These are phyloP conservation scores for Aureobasidium sp. DNA, from an alignment of 2,329 filamentous ascomycete genomes.

Conservation along the genomic window DNA sequence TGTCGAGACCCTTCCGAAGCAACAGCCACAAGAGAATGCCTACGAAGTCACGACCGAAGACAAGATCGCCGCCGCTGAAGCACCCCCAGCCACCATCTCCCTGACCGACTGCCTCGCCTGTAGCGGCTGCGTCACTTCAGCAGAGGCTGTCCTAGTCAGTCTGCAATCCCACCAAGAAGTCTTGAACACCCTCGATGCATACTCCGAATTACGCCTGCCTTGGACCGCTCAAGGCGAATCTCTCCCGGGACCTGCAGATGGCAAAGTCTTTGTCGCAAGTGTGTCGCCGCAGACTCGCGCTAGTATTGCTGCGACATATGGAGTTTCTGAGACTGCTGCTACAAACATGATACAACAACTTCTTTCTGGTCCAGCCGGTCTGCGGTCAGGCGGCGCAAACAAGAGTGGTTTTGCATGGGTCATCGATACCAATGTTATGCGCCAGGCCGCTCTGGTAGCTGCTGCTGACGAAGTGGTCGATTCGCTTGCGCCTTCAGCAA, in stretches of 20 bases:
- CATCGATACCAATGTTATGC: slow-evolving; percentile 77
- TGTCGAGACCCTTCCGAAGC: slow-evolving; percentile 74
- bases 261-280: slow-evolving; percentile 81
- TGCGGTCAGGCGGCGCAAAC: slow-evolving; percentile 63
- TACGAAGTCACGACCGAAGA: slow-evolving; percentile 95
- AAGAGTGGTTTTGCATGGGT: slow-evolving; percentile 81
- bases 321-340: slow-evolving; percentile 64
- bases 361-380: slow-evolving; percentile 61
- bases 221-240: slow-evolving; percentile 22
- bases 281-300: slow-evolving; percentile 87
- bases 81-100: slow-evolving; percentile 79
- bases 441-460: slow-evolving; percentile 71
- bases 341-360: slow-evolving; percentile 78
- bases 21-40: slow-evolving; percentile 47
- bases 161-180: slow-evolving; percentile 92
- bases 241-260: slow-evolving; percentile 33
- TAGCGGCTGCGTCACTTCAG: slow-evolving; percentile 94
- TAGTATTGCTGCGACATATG: slow-evolving; percentile 77
- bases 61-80: slow-evolving; percentile 49
- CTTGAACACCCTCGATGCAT: slow-evolving; percentile 67
- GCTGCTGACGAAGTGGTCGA: slow-evolving; percentile 42
- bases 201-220: slow-evolving; percentile 37
- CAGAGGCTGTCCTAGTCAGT: slow-evolving; percentile 92
- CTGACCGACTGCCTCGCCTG: slow-evolving; percentile 96
- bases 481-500: slow-evolving; percentile 29